Conservation (phyloP, 805 yeast genomes). For the Ogataea pini region DNA sequence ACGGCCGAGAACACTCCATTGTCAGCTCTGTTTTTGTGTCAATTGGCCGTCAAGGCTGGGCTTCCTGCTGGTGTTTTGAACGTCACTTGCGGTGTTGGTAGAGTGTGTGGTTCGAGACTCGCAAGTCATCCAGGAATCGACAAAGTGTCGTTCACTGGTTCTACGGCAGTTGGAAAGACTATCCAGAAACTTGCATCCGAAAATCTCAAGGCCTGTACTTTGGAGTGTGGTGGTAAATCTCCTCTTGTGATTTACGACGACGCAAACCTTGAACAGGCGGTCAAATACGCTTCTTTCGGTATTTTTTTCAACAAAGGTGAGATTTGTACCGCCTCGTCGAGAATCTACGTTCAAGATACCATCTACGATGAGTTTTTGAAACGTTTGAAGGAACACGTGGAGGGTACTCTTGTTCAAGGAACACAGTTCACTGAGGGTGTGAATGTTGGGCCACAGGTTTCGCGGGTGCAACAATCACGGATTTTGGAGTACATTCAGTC, state of each 20-base stretch:
- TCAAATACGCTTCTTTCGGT: slow-evolving; percentile 73
- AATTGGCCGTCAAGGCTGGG: slow-evolving; percentile 56
- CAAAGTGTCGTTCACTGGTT: slow-evolving; percentile 70
- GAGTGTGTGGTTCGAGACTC: slow-evolving; percentile 58
- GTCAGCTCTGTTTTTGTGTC: slow-evolving; percentile 58
- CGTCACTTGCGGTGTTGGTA: slow-evolving; percentile 63
- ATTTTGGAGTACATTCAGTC: slow-evolving; percentile 72
- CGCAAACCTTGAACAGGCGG: slow-evolving; percentile 75
- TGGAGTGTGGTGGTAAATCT: slow-evolving; percentile 96
- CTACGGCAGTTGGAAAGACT: slow-evolving; percentile 71
- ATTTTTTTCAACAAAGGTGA: slow-evolving; percentile 95
- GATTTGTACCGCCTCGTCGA: slow-evolving; percentile 93
- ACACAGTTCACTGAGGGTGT: slow-evolving; percentile 77
- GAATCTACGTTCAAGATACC: slow-evolving; percentile 83
- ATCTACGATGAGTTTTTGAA: slow-evolving; percentile 75
- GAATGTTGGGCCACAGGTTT: slow-evolving; percentile 92
- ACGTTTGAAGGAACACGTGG: slow-evolving; percentile 56
- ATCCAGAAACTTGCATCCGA: slow-evolving; percentile 83
- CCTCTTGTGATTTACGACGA: slow-evolving; percentile 88
- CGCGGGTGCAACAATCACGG: slow-evolving; percentile 74
- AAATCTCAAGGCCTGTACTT: slow-evolving; percentile 84
- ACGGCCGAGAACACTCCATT: slow-evolving; percentile 69
- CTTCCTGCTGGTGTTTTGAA: slow-evolving; percentile 66
- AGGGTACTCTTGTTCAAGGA: slow-evolving; percentile 62
- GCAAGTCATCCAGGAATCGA: slow-evolving; percentile 57